Evolutionary conservation across 352 stramenopile species (phyloP), one percentile per base, ranked within the genome.

Genomic region (Pythium dissotocum): DNA sequence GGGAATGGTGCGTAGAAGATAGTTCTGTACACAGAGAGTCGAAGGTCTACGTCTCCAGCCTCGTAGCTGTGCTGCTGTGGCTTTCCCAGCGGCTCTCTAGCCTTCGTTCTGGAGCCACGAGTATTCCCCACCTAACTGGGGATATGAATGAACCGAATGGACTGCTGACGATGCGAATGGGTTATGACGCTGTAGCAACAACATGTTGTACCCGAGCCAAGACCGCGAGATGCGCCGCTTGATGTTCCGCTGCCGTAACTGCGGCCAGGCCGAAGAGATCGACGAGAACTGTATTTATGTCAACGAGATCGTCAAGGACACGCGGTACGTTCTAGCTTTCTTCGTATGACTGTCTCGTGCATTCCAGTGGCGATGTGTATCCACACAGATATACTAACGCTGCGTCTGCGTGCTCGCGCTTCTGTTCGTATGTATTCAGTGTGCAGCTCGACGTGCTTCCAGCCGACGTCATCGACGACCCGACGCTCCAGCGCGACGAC

Each of bases 221-320:
- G 88, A 96, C 77, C 88, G 88, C 40, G 88, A 96, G 60, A 78
- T 94, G 53, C 88, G 86, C 30, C 86, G 86, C 48, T 72, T 96
- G 35, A 90, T 90, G 75, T 96, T 96, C 65, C 86, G 86, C 54
- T 96, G 88, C 65, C 88, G 88, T 32, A 96, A 96, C 63, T 96
- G 88, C 60, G 86, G 88, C 14, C 88, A 96, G 76, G 79, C 85
- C 32, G 88, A 96, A 65, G 85, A 94, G 58, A 85, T 96, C 56
- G 85, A 93, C 44, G 86, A 96, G 72, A 90, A 89, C 77, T 96
- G 88, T 91, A 96, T 96, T 90, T 96, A 96, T 89, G 88, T 82
- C 42, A 96, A 96, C 73, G 87, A 96, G 68, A 77, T 96, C 65
- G 88, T 96, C 55, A 94, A 93, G 76, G 88, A 96, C 77, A 90